Conservation (phyloP, 441 rosid genomes). For the Syzygium malaccense region DNA sequence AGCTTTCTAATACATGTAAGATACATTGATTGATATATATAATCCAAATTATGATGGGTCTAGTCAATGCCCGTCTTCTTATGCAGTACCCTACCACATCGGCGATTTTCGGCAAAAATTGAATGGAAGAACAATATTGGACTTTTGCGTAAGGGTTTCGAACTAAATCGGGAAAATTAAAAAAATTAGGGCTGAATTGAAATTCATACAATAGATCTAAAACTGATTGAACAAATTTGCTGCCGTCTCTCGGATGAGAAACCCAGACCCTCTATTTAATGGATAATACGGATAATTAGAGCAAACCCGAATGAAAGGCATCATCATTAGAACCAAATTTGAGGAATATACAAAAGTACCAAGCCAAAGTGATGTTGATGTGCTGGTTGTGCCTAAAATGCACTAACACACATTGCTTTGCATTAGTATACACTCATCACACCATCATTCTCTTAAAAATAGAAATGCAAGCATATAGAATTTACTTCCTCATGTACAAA, state of each 20-base stretch:
- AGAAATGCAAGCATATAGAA: neutral
- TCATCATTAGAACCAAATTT: neutral
- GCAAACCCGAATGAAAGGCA: neutral
- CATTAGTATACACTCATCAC: neutral
- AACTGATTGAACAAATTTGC: neutral
- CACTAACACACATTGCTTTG: neutral
- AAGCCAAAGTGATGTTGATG: neutral
- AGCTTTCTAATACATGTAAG: neutral
- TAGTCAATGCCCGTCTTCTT: neutral
- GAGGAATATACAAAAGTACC: neutral
- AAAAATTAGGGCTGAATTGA: fast-evolving
- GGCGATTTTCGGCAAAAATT: neutral
- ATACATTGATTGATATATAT: neutral
- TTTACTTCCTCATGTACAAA: neutral
- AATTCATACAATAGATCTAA: fast-evolving
- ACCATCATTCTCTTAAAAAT: neutral
- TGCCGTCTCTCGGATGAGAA: fast-evolving
- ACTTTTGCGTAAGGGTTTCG: neutral
- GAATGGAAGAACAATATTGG: fast-evolving
- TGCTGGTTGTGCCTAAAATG: neutral
- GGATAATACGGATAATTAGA: neutral
- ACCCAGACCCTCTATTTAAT: neutral
- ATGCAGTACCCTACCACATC: fast-evolving
- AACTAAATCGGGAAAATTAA: neutral
- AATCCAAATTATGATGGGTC: neutral